Base-by-base conservation (phyloP, 768 basidiomycete species). In the Suillus ampliporus region DNA sequence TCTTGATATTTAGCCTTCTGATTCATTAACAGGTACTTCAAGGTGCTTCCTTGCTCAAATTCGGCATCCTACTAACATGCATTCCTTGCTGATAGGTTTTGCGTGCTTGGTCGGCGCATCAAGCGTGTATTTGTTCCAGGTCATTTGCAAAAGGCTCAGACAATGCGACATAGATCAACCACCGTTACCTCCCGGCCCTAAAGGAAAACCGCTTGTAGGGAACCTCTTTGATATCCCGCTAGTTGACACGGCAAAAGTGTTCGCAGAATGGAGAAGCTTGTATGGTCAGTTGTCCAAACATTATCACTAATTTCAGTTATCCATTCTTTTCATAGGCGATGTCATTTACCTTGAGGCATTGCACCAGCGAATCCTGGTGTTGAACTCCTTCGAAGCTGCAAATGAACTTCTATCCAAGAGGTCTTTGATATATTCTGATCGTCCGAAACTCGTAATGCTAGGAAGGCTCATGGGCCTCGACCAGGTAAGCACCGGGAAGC, bases 351-450 rank as follows among this genome's bases (percentile, higher is more conserved):
- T 67, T 7, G 43, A 64, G 11, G 50, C 61, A 7, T 58, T 67
- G 13, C 61, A 63, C 3, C 35, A 40, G 17, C 46, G 46, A 14
- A 52, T 71, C 17, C n/a, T 71, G 14, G 53, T 74, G 17, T 52
- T 75, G 40, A 69, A 73, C 47, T 71, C 70, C 28, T 52, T 62
- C 2, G 53, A 74, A 68, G 70, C 69, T 11, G 74, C 73, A 2
- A 67, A 66, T 14, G 75, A 75, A 46, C 69, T 76, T 13, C 65
- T 76, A 15, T 72, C 73, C 26, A 74, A 73, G 48, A 65, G 67
- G 21, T 67, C 74, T n/a, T n/a, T n/a, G n/a, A n/a, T n/a, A 3
- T 74, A 75, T 65, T 58, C 61, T 19, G 61, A 61, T 61, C 61
- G 61, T 10, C 61, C 61, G 9, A 26, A 17, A 4, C 21, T n/a